A percentile compares a stretch with the other conserved stretches of the same genome.
Conservation (phyloP, 2,329 filamentous ascomycete species). For the Verticillium zaregamsianum region DNA sequence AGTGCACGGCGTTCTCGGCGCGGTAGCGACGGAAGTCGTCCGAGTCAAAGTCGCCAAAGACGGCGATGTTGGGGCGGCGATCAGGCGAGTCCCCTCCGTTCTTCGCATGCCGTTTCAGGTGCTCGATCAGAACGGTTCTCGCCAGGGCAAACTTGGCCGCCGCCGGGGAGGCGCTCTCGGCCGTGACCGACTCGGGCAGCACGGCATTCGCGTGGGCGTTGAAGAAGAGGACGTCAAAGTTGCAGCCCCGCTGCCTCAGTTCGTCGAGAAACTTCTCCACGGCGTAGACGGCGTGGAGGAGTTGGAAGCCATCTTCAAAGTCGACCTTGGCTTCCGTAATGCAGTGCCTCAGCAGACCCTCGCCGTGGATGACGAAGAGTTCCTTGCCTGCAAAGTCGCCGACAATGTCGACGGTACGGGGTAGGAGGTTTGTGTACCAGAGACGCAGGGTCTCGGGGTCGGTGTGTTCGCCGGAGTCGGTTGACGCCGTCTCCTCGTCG, state of each 20-base stretch:
- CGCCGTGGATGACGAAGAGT: conserved; percentile 68
- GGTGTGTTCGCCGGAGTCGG: not conserved
- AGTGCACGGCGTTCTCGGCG: conserved; percentile 50
- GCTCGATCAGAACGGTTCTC: conserved; percentile 59
- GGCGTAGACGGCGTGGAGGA: conserved; percentile 66
- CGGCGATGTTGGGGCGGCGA: conserved; percentile 21
- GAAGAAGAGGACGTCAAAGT: conserved; percentile 70
- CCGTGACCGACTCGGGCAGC: conserved; percentile 38
- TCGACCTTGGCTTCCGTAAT: conserved; percentile 61
- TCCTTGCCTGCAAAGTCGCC: conserved; percentile 74
- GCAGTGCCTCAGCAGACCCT: conserved; percentile 64
- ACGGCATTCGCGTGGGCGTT: conserved; percentile 50
- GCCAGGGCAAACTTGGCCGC: conserved; percentile 55
- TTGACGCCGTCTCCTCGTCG: not conserved
- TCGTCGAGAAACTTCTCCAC: conserved; percentile 63
- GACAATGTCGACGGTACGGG: conserved; percentile 57
- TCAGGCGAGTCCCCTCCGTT: not conserved
- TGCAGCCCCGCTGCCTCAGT: conserved; percentile 59
- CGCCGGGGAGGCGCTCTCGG: conserved; percentile 5
- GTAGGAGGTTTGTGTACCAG: not conserved
- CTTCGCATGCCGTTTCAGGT: conserved; percentile 38
- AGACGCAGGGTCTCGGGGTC: not conserved
- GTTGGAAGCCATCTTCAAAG: conserved; percentile 61
- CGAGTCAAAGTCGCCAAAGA: conserved; percentile 43
- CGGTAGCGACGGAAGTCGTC: conserved; percentile 53